These are phyloP conservation scores for Cyamopsis tetragonoloba DNA, from an alignment of 306 rosid species.

Conservation along the genomic window DNA sequence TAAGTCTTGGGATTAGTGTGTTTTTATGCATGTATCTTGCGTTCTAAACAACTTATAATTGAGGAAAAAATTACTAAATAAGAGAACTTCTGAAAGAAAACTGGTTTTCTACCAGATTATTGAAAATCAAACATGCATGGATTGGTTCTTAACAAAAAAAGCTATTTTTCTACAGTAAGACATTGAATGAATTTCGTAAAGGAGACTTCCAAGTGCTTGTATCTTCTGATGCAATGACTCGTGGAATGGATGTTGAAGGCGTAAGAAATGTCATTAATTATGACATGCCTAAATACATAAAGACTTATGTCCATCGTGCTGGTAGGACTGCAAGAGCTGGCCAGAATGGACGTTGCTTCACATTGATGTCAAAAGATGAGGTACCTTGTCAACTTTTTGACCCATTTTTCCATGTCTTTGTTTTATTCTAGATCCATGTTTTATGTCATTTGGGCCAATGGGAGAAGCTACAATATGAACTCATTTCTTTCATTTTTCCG, in stretches of 20 bases:
- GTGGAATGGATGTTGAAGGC: conserved; percentile 97
- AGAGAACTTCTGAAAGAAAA: conserved; percentile 9
- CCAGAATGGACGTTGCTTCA: conserved; percentile 77
- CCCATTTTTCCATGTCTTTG: not conserved
- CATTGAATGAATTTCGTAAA: conserved; percentile 67
- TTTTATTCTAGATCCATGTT: conserved; percentile 12
- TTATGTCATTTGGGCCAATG: not conserved
- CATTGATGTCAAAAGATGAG: conserved; percentile 72
- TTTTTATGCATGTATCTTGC: not conserved
- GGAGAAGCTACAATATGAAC: not conserved
- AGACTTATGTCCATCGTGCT: conserved; percentile 86
- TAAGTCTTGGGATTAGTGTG: conserved; percentile 4
- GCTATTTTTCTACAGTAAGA: conserved; percentile 57
- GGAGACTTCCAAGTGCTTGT: conserved; percentile 87
- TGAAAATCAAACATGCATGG: not conserved
- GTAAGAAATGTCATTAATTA: conserved; percentile 81
- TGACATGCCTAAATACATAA: conserved; percentile 71
- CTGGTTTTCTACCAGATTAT: not conserved
- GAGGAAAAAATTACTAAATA: not conserved
- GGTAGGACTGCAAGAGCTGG: conserved; percentile 99
- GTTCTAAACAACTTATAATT: not conserved
- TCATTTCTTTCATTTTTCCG: not conserved
- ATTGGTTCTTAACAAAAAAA: conserved; percentile 22
- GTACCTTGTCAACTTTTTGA: conserved; percentile 38
- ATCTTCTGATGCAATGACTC: conserved; percentile 95